phyloP scores from a whole-genome alignment of 192 early-diverging fungal genomes.

The Coemansia sp. region DNA sequence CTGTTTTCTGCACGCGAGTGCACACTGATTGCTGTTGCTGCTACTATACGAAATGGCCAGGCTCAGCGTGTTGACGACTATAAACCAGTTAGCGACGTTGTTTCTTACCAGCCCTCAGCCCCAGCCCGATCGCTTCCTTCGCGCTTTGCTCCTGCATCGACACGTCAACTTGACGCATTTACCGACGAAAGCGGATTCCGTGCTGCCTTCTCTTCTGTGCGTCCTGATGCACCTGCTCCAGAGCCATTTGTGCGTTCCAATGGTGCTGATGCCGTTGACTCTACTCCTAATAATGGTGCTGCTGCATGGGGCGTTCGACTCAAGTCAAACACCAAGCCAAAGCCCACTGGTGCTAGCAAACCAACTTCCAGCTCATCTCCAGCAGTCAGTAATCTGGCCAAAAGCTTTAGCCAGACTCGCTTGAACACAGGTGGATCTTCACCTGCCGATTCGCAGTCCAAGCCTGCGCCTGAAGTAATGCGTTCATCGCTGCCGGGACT shows the following conservation, averaged over 20 bases:
- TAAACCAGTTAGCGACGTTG: constrained; percentile 38
- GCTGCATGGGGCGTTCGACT: constrained; percentile 47
- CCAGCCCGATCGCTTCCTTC: constrained; percentile 46
- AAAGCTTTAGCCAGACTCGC: constrained; percentile 27
- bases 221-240: constrained; percentile 40
- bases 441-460: no score
- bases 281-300: constrained; percentile 39
- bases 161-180: constrained; percentile 38
- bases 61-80: constrained; percentile 43
- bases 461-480: constrained; percentile 12
- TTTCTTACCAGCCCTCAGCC: constrained; percentile 39
- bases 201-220: constrained; percentile 37
- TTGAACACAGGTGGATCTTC: background rate
- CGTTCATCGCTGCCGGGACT: constrained; percentile 44
- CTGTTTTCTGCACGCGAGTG: constrained; percentile 47
- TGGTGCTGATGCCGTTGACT: constrained; percentile 28
- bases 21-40: constrained; percentile 44
- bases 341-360: background rate
- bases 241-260: constrained; percentile 25
- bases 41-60: constrained; percentile 40
- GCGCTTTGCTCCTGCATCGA: constrained; percentile 32
- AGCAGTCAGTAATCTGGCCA: constrained; percentile 9
- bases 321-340: constrained; percentile 16
- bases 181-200: constrained; percentile 49
- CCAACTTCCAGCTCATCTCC: background rate